phyloP scores from a whole-genome alignment of 1,139 yeast species.

The Nakaseomyces sp. region DNA sequence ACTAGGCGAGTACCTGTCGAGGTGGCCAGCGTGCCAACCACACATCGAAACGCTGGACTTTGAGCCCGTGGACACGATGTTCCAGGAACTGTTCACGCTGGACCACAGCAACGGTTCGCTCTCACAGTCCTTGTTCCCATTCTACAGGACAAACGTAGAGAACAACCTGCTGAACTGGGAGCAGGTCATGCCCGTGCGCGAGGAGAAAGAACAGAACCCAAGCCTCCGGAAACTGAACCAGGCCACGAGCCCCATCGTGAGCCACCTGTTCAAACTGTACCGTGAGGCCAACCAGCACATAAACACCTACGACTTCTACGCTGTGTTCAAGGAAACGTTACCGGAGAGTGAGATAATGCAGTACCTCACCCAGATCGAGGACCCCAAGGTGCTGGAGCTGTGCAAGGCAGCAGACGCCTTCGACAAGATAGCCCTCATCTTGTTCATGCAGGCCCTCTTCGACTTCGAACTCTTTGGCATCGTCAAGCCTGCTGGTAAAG shows the following conservation, averaged over 20 bases:
- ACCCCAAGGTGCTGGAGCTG: conserved; percentile 22
- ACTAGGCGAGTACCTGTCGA: conserved; percentile 18
- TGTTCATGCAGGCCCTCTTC: conserved; percentile 51
- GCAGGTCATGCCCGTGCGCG: conserved; percentile 11
- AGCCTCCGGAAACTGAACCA: conserved; percentile 18
- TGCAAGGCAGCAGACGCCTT: conserved; percentile 33
- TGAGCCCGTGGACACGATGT: conserved; percentile 28
- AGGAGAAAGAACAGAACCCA: background rate
- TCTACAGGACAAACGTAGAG: conserved; percentile 26
- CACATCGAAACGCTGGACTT: conserved; percentile 20
- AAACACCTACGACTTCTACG: conserved; percentile 69
- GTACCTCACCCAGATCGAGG: conserved; percentile 30
- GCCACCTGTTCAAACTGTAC: conserved; percentile 56
- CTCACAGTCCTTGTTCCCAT: conserved; percentile 28
- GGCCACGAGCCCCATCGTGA: conserved; percentile 42
- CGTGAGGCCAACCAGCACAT: conserved; percentile 72
- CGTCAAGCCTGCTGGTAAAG: conserved; percentile 39
- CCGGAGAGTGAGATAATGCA: conserved; percentile 35
- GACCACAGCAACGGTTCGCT: conserved; percentile 29
- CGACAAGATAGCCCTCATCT: conserved; percentile 44
- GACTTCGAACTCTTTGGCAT: conserved; percentile 50
- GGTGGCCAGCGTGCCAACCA: conserved; percentile 24
- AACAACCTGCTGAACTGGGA: conserved; percentile 30
- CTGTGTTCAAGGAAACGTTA: conserved; percentile 56
- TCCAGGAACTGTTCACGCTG: conserved; percentile 29